phyloP scores from a whole-genome alignment of 2,329 filamentous ascomycete species.

The Penicillium sp. region DNA sequence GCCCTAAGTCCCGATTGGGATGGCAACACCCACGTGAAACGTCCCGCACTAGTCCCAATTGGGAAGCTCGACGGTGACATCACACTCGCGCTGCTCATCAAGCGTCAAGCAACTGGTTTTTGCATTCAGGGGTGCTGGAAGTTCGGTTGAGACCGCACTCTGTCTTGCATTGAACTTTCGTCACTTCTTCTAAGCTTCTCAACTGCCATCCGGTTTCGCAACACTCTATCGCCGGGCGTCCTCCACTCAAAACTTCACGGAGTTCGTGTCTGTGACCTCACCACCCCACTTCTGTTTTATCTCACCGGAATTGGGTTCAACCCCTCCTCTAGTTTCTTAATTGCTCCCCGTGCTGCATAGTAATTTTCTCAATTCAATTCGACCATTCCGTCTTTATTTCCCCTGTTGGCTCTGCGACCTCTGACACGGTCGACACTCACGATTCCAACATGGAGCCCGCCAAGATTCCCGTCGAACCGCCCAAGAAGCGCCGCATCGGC shows the following conservation, averaged over 20 bases:
- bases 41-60: constrained; percentile 15
- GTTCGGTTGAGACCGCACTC: neutral
- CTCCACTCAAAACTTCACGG: constrained; percentile 1
- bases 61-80: constrained; percentile 6
- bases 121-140: neutral
- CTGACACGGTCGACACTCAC: constrained; percentile 10
- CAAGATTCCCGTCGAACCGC: constrained; percentile 34
- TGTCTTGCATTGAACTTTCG: neutral
- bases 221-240: constrained; percentile 10
- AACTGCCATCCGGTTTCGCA: neutral
- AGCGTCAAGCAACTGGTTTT: neutral
- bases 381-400: constrained; percentile 1
- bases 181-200: neutral
- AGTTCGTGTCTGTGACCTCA: constrained; percentile 17
- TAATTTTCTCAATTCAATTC: constrained; percentile 7
- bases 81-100: neutral
- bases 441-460: constrained; percentile 20
- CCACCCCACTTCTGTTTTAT: constrained; percentile 35
- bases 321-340: constrained; percentile 23
- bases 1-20: neutral
- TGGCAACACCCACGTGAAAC: neutral
- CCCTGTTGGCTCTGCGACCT: constrained; percentile 11
- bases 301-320: constrained; percentile 38
- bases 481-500: constrained; percentile 67
- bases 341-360: constrained; percentile 14